Evolutionary conservation across 768 basidiomycete species (phyloP).

Genomic region (Tubosaeta brunneosetosa): DNA sequence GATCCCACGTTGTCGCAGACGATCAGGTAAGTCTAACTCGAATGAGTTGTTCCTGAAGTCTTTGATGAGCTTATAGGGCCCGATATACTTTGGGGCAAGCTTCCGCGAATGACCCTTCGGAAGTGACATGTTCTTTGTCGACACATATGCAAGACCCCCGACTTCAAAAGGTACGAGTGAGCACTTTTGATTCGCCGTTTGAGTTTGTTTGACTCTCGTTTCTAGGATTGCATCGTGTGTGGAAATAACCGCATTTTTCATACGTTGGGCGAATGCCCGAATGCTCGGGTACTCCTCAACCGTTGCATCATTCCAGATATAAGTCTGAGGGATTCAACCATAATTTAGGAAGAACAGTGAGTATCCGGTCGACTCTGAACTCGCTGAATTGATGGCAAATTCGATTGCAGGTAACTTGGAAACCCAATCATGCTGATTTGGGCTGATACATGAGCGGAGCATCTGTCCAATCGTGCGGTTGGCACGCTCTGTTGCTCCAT

Average conservation of each 20-base stretch:
- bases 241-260: conserved; percentile 26
- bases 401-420: conserved; percentile 2
- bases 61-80: too few species aligned
- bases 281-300: conserved; percentile 26
- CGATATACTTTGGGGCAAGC: too few species aligned
- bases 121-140: too few species aligned
- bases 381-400: conserved; percentile 19
- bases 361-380: conserved; percentile 18
- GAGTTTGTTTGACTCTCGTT: conserved; percentile 32
- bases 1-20: conserved; percentile 22
- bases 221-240: conserved; percentile 33
- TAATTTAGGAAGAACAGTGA: conserved; percentile 15
- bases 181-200: conserved; percentile 22
- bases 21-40: conserved; percentile 5
- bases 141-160: too few species aligned
- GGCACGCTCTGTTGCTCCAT: conserved; percentile 27
- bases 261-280: conserved; percentile 18
- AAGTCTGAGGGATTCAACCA: conserved; percentile 1
- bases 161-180: conserved; percentile 1
- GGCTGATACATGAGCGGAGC: neutral
- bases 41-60: too few species aligned
- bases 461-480: conserved; percentile 14
- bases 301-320: conserved; percentile 17
- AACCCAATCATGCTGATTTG: conserved; percentile 17
- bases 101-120: too few species aligned